A percentile compares a stretch with the other conserved stretches of the same genome.
Conservation (phyloP, 2,329 filamentous ascomycete species). For the Trichophyton verrucosum region DNA sequence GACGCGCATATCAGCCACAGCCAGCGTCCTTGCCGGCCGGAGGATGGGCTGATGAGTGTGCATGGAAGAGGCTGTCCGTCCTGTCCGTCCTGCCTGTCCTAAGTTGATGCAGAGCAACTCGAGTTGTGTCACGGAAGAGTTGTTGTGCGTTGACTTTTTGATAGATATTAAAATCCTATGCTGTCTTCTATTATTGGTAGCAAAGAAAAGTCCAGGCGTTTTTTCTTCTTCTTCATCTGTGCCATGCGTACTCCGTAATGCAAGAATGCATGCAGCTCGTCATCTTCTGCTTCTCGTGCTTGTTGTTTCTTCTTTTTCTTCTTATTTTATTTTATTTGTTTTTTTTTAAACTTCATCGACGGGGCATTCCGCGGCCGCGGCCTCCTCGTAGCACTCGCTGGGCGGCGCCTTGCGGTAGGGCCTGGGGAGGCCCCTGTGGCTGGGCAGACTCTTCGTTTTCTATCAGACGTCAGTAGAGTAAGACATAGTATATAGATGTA, state of each 20-base stretch:
- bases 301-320: no score
- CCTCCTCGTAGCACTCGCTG: conserved; percentile 79
- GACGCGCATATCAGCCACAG: no score
- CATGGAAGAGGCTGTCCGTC: no score
- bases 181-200: neutral
- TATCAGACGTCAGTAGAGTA: conserved; percentile 17
- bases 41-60: no score
- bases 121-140: neutral
- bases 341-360: conserved; percentile 44
- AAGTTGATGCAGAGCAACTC: neutral
- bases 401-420: conserved; percentile 66
- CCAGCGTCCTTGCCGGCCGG: no score
- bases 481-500: no score
- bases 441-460: conserved; percentile 83
- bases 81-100: no score
- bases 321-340: no score
- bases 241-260: no score
- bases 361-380: conserved; percentile 80
- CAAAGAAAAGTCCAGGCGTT: neutral
- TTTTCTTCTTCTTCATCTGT: no score
- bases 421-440: conserved; percentile 66
- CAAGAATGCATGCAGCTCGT: neutral
- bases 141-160: neutral
- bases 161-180: neutral
- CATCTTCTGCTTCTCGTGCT: no score